A percentile compares a stretch with the other conserved stretches of the same genome.
Conservation (phyloP, 78 protist species). For the Emiliania huxleyi region DNA sequence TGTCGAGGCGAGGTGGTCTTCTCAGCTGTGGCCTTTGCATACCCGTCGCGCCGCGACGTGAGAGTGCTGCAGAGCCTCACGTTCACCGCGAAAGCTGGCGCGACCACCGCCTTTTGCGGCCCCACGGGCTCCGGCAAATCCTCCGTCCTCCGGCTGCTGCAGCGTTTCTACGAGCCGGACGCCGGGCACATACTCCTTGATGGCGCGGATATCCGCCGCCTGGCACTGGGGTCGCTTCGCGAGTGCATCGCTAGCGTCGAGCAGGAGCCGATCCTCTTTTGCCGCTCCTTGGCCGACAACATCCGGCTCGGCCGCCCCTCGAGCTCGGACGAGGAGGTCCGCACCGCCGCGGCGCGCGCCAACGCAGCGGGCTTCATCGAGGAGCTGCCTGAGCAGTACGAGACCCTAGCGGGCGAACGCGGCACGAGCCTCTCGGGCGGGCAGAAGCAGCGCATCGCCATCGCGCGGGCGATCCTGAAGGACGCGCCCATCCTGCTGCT, state of each 20-base stretch:
- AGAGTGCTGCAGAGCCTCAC: not conserved
- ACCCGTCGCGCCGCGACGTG: too few relatives aligned
- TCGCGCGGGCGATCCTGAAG: not conserved
- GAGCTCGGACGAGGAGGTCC: not conserved
- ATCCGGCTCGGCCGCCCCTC: slow-evolving; percentile 69
- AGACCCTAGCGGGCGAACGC: slow-evolving; percentile 82
- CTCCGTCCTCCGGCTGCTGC: slow-evolving; percentile 1
- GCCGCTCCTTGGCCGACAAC: slow-evolving; percentile 75
- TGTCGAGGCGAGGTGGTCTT: too few relatives aligned
- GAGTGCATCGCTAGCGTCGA: slow-evolving; percentile 41
- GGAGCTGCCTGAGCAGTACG: not conserved
- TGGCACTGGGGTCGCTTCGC: not conserved
- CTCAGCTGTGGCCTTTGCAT: too few relatives aligned
- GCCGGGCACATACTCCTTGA: not conserved
- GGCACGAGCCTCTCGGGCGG: not conserved
- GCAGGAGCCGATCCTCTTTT: slow-evolving; percentile 77
- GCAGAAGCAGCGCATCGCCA: too few relatives aligned
- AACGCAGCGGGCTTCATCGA: not conserved
- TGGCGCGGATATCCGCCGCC: not conserved
- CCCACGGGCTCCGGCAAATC: slow-evolving; percentile 32
- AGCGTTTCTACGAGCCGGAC: slow-evolving; percentile 38
- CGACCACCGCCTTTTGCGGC: slow-evolving; percentile 2
- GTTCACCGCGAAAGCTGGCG: not conserved
- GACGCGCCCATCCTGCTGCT: not conserved
- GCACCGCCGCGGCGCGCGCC: slow-evolving; percentile 79